Evolutionary conservation across 1,284 basidiomycete species (phyloP), one percentile per base, ranked within the genome.

Genomic region (Meripilus lineatus): DNA sequence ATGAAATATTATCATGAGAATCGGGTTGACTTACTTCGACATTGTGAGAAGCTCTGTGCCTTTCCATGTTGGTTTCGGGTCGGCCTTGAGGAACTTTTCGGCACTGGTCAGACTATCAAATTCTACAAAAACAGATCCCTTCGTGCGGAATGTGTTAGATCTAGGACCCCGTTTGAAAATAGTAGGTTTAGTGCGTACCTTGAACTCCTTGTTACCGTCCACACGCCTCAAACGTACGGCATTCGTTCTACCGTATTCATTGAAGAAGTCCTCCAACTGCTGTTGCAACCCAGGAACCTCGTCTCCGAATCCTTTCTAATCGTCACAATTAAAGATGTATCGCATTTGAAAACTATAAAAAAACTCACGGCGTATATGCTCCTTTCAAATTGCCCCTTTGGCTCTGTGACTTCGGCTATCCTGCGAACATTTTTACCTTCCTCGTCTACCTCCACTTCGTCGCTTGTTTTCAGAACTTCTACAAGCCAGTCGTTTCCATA

Each of bases 91-190:
- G 72, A 98, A 96, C 22, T 75, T 75, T 24, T 84, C 75, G 40
- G 84, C 82, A 14, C 81, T 75, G 37, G 77, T 74, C 58, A 81
- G 75, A 55, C 89, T 81, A 23, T 81, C 74, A 60, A 92, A 98
- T 68, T 98, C 95, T 44, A 83, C 83, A 57, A 98, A 99, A 20
- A 96, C 90, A 15, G 93, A 97, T 47, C 85, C 80, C 91, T 97
- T 13, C n/a, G 28, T 30, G 8, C 14, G 20, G 17, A 10, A 28
- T 38, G 10, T 15, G 13, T 43, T 26, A 43, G 42, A 7, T 11
- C 14, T 37, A 15, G 22, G 10, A n/a, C 25, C 22, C 25, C 11
- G 6, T 6, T n/a, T 40, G 23, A 26, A n/a, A 37, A 17, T n/a
- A 20, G 26, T 24, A 6, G 11, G 22, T 24, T 8, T 10, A 24